Percentiles rank a stretch among this genome's conserved stretches.
Evolutionary conservation across 805 yeast genomes (phyloP).

Genomic region (Pichia cabralensis): DNA sequence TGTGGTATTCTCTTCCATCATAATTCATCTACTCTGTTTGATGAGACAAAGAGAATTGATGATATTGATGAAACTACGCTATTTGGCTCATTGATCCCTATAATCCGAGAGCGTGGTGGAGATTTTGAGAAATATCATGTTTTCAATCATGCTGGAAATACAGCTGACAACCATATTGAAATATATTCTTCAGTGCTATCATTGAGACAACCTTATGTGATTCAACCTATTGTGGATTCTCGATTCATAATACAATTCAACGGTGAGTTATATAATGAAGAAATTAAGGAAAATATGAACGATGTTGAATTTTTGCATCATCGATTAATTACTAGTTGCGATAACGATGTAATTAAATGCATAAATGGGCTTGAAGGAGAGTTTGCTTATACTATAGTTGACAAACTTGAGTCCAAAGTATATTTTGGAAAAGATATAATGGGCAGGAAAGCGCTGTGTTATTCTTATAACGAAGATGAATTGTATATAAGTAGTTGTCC

Average conservation of each 20-base stretch:
- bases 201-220: slow-evolving; percentile 64
- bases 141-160: slow-evolving; percentile 4
- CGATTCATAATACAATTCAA: slow-evolving; percentile 61
- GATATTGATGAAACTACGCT: slow-evolving; percentile 9
- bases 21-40: too few relatives aligned
- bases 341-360: slow-evolving; percentile 30
- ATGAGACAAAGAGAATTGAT: too few relatives aligned
- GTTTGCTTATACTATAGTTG: slow-evolving; percentile 57
- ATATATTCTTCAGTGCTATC: slow-evolving; percentile 68
- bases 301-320: slow-evolving; percentile 51
- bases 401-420: slow-evolving; percentile 29
- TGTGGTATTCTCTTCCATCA: slow-evolving; percentile 45
- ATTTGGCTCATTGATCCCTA: slow-evolving; percentile 31
- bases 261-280: slow-evolving; percentile 76
- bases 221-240: slow-evolving; percentile 50
- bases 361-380: slow-evolving; percentile 61
- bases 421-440: slow-evolving; percentile 79
- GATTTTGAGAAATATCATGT: slow-evolving; percentile 34
- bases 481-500: slow-evolving; percentile 39
- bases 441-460: slow-evolving; percentile 74
- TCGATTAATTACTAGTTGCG: slow-evolving; percentile 20
- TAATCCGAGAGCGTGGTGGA: slow-evolving; percentile 54
- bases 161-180: too few relatives aligned
- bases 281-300: slow-evolving; percentile 35
- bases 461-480: slow-evolving; percentile 21